phyloP scores from a whole-genome alignment of 2,329 filamentous ascomycete species.

The Albophoma yamanashiensis region DNA sequence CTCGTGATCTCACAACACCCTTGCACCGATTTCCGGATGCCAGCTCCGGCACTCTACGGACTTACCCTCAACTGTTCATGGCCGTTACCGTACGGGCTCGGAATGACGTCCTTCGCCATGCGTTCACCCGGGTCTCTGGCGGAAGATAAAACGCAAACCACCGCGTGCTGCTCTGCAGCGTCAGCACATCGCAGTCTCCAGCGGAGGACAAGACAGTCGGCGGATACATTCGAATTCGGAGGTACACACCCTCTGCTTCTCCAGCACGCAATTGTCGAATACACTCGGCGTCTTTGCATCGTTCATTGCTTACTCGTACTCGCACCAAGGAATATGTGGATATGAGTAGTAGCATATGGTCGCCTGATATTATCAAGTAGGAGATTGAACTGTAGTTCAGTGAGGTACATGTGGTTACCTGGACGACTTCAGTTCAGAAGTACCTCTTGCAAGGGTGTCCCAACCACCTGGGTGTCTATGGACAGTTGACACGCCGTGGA shows the following conservation, averaged over 20 bases:
- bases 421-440: neutral
- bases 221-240: neutral
- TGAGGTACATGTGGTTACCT: neutral
- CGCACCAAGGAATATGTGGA: neutral
- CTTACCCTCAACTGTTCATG: neutral
- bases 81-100: constrained; percentile 4
- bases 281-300: neutral
- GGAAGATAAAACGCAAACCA: neutral
- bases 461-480: neutral
- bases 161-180: neutral
- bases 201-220: neutral
- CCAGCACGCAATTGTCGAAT: neutral
- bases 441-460: neutral
- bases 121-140: neutral
- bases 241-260: neutral
- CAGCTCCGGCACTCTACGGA: constrained; percentile 3
- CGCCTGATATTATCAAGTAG: neutral
- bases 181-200: neutral
- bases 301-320: neutral
- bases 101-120: neutral
- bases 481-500: neutral
- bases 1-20: neutral
- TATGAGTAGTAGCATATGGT: neutral
- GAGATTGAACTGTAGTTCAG: neutral
- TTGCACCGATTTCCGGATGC: neutral